A percentile compares a stretch with the other conserved stretches of the same genome.
phyloP scores from a whole-genome alignment of 2,329 filamentous ascomycete species.

The Metarhizium robertsii region DNA sequence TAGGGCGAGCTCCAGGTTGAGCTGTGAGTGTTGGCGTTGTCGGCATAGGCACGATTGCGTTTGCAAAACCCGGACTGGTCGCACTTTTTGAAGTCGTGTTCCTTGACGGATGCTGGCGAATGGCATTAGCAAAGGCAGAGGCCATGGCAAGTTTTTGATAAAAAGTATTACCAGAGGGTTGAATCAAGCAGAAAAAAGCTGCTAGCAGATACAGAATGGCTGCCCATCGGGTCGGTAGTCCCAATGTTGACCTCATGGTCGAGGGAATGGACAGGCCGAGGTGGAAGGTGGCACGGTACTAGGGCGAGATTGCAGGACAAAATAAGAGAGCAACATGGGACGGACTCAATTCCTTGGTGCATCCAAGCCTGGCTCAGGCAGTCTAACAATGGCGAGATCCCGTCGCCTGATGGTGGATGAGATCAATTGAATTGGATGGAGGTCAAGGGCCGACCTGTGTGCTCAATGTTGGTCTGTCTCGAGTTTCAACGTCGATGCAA shows the following conservation, averaged over 20 bases:
- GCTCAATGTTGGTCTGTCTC: neutral
- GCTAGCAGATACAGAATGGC: slow-evolving; percentile 50
- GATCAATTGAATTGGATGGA: neutral
- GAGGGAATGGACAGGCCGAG: slow-evolving; percentile 10
- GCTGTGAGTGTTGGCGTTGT: slow-evolving; percentile 56
- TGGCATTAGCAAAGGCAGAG: slow-evolving; percentile 11
- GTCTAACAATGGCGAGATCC: neutral
- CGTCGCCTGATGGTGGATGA: neutral
- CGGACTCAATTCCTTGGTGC: neutral
- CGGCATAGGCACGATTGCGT: slow-evolving; percentile 84
- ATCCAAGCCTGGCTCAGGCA: slow-evolving; percentile 5
- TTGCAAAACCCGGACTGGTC: slow-evolving; percentile 95
- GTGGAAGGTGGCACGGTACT: neutral
- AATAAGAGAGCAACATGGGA: slow-evolving; percentile 1
- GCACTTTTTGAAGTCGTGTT: slow-evolving; percentile 96
- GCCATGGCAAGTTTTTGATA: neutral
- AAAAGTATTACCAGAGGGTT: slow-evolving; percentile 47
- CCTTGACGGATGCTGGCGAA: slow-evolving; percentile 68
- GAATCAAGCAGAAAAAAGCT: slow-evolving; percentile 50
- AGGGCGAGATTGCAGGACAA: neutral
- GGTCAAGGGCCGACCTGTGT: neutral
- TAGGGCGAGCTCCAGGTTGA: slow-evolving; percentile 75
- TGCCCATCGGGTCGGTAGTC: slow-evolving; percentile 54
- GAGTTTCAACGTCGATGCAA: slow-evolving; percentile 2
- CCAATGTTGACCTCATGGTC: slow-evolving; percentile 40